These are phyloP conservation scores for Trichoderma polysporum DNA, from an alignment of 2,329 filamentous ascomycete species.

Conservation along the genomic window DNA sequence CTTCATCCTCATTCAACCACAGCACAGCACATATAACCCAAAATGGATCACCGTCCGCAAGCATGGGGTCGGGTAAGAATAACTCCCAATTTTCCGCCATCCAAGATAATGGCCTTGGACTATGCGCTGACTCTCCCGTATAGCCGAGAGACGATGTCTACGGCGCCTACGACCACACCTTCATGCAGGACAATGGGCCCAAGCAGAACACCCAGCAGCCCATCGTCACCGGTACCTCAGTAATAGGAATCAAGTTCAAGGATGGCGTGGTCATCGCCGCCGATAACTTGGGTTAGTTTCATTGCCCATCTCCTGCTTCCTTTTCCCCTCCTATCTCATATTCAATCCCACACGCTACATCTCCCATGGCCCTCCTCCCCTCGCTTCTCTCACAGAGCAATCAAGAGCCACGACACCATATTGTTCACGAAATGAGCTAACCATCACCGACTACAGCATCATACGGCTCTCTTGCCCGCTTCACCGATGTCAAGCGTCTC, in stretches of 20 bases:
- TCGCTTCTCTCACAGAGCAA: not conserved
- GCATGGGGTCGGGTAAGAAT: constrained; percentile 68
- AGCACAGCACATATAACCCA: constrained; percentile 7
- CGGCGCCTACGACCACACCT: constrained; percentile 85
- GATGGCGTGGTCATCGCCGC: constrained; percentile 95
- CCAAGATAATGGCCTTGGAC: not conserved
- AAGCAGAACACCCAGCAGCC: constrained; percentile 88
- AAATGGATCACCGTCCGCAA: constrained; percentile 72
- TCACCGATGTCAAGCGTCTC: constrained; percentile 94
- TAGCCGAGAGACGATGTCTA: constrained; percentile 98
- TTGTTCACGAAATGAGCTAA: not conserved
- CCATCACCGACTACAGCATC: constrained; percentile 62
- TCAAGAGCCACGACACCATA: not conserved
- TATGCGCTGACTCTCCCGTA: not conserved
- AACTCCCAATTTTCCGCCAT: not conserved
- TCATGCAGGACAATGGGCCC: constrained; percentile 69
- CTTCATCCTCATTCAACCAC: constrained; percentile 10
- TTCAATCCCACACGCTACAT: too few species aligned
- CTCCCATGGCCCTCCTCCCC: not conserved
- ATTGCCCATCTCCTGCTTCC: not conserved
- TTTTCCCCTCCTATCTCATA: too few species aligned
- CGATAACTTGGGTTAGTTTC: constrained; percentile 80
- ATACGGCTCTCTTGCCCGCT: constrained; percentile 94
- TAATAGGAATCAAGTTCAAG: constrained; percentile 92
- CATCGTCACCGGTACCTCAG: constrained; percentile 94